Evolutionary conservation across 768 basidiomycete species (phyloP), one percentile per base, ranked within the genome.

Genomic region (Lactarius psammicola): DNA sequence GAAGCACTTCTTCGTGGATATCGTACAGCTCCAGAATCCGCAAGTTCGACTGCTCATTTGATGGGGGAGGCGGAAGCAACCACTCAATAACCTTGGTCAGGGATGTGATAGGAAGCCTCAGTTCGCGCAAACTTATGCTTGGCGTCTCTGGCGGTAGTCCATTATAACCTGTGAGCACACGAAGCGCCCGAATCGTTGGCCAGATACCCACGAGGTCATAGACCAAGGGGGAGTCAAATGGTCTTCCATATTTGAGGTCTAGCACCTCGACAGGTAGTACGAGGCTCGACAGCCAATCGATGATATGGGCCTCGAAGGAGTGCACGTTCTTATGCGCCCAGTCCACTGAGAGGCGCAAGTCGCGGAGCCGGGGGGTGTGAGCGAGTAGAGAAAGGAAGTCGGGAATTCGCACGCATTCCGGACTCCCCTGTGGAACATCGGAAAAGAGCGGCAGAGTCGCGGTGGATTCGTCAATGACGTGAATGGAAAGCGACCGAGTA

Each of bases 81-180:
- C 65, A 62, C 30, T 40, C 61, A 10, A 66, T 54, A 10, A 59
- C 56, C 4, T 56, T 2, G 13, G 56, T 60, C 18, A 44, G n/a
- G 60, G 65, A 62, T 11, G 61, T 66, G 56, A 66, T 46, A n/a
- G 60, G 65, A 36, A 66, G 65, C 40, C 65, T 56, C 26, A 66
- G 61, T 31, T 66, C 65, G 23, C 57, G 61, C 49, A 66, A 51
- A 34, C 56, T 38, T 11, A 44, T 9, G 3, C 15, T 36, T 3
- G 56, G 56, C 20, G 38, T 13, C 33, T 36, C 56, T 0, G 23
- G 61, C 18, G 40, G 56, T 28, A 49, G 33, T 34, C n/a, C 42
- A 15, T 7, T 17, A 20, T 30, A 59, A 28, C 58, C 31, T 9
- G 61, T 59, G 31, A 44, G 57, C 33, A 66, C 65, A 31, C 61